These are phyloP conservation scores for Cryptococcus neoformans DNA, from an alignment of 1,284 basidiomycete genomes.

Conservation along the genomic window DNA sequence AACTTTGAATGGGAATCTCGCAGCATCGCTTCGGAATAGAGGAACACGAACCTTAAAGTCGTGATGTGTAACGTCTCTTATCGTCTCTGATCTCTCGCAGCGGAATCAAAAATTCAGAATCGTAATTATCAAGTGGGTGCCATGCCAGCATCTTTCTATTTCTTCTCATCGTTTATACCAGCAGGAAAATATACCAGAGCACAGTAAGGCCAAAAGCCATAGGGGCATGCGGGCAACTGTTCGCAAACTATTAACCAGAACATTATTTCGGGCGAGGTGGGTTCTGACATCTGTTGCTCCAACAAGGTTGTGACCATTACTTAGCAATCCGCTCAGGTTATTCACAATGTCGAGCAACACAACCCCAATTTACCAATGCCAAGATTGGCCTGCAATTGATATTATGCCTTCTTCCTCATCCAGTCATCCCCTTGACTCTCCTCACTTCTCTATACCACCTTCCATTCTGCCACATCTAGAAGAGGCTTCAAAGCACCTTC, in stretches of 20 bases:
- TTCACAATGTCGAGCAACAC: slow-evolving; percentile 11
- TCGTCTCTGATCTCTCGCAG: not conserved
- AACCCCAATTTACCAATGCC: slow-evolving; percentile 32
- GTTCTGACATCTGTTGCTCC: not conserved
- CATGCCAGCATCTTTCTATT: not conserved
- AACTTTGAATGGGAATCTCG: slow-evolving; percentile 40
- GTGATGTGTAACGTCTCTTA: slow-evolving; percentile 1
- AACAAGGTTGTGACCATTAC: not conserved
- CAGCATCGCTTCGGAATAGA: slow-evolving; percentile 42
- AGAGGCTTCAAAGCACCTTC: slow-evolving; percentile 37
- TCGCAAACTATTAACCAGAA: not conserved
- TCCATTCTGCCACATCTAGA: slow-evolving; percentile 27
- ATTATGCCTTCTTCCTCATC: slow-evolving; percentile 19
- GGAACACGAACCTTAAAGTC: not conserved
- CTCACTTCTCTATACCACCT: slow-evolving; percentile 27
- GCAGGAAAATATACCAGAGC: no score
- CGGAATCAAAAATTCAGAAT: slow-evolving; percentile 14
- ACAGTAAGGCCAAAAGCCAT: not conserved
- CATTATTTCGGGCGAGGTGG: not conserved
- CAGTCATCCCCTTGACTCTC: slow-evolving; percentile 34
- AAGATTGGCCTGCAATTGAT: slow-evolving; percentile 11
- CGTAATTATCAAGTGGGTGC: not conserved
- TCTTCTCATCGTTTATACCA: not conserved
- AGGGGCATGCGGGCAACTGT: slow-evolving; percentile 3
- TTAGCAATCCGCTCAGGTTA: not conserved